Conservation (phyloP, 78 protist genomes). For the Speleostelium caveatum region DNA sequence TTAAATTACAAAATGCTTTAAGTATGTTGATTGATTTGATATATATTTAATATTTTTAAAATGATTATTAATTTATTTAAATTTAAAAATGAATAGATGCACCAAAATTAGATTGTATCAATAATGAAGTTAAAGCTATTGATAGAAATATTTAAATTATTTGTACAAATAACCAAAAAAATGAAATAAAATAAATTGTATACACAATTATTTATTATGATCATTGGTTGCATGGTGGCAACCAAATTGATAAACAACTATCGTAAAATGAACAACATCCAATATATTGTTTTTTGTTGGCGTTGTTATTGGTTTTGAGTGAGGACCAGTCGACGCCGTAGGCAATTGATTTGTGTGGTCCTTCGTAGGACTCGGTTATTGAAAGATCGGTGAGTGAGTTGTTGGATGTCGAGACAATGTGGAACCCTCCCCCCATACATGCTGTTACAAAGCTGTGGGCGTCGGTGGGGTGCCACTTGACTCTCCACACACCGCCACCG, state of each 20-base stretch:
- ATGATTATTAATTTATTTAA: too few relatives aligned
- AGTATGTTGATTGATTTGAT: too few relatives aligned
- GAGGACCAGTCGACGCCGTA: constrained; percentile 88
- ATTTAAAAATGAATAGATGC: too few relatives aligned
- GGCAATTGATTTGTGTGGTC: constrained; percentile 63
- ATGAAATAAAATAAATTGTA: too few relatives aligned
- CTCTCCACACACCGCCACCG: constrained; percentile 89
- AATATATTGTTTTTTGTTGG: constrained; percentile 22
- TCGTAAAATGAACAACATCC: constrained; percentile 84
- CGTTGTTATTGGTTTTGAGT: background rate
- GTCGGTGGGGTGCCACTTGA: constrained; percentile 73
- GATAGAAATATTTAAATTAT: constrained; percentile 42
- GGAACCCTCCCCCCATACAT: constrained; percentile 86
- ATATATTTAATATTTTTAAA: too few relatives aligned
- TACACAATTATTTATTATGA: too few relatives aligned
- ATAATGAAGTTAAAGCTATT: constrained; percentile 71
- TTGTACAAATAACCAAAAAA: too few relatives aligned
- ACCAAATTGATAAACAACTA: constrained; percentile 66
- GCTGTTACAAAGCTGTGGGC: constrained; percentile 61
- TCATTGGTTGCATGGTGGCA: too few relatives aligned
- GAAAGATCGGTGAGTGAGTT: background rate
- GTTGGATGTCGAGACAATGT: background rate
- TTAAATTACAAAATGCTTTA: constrained; percentile 56
- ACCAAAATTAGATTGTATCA: constrained; percentile 63
- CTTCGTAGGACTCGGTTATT: background rate